Evolutionary conservation across 257 asterid genomes (phyloP), one percentile per base, ranked within the genome.

Genomic region (Nicotiana tabacum): DNA sequence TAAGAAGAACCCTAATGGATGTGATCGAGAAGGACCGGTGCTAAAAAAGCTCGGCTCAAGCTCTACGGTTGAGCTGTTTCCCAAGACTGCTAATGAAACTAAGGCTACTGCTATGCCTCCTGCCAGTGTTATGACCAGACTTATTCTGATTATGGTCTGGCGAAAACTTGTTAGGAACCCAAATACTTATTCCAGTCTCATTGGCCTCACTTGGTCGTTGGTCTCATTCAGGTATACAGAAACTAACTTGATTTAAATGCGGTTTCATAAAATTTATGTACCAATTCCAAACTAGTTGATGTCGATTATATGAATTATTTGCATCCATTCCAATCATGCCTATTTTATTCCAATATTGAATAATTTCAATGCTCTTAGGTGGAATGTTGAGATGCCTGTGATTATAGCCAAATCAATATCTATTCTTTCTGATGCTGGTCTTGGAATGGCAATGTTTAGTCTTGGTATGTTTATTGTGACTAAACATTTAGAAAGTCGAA

Each of bases 401-500:
- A 90, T 92, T 3, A 67, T 92, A 3, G 93, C 92, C 0, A 88
- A 91, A 21, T 92, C 97, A 2, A 92, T 92, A 29, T 69, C 93
- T 12, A 91, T 92, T 72, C 48, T 92, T 39, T 92, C 97, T 7
- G 97, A 92, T 84, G 97, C 97, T 15, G 97, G 97, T 66, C 94
- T 92, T 65, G 97, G 97, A 78, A 92, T 92, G 97, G 97, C 97
- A 2, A 92, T 92, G 97, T 92, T 92, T 83, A 92, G 97, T 84
- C 94, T 92, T 13, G 97, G 97, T 92, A 56, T 11, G 1, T 30
- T 10, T 7, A 29, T 56, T 51, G 4, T n/a, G 68, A 65, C 48
- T 65, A n/a, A 43, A 13, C 62, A 74, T 48, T 46, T 32, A 48
- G 37, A 24, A 24, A 12, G 61, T 74, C n/a, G 1, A 10, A 53